Conservation (phyloP, 106 monocot species). For the Acorus gramineus region DNA sequence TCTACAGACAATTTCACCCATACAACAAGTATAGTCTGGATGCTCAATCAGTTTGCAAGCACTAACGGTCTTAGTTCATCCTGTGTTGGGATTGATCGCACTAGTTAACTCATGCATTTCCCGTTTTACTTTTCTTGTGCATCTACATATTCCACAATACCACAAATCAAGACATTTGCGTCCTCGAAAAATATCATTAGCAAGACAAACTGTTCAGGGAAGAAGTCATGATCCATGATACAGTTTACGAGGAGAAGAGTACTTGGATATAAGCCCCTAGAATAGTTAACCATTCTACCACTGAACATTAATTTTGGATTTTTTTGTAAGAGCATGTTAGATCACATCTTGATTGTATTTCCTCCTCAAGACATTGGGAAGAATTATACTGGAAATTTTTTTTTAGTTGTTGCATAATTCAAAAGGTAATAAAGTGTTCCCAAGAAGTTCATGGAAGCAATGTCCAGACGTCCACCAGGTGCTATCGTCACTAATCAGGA, state of each 20-base stretch:
- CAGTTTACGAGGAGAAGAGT: slow-evolving; percentile 49
- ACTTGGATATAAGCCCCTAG: slow-evolving; percentile 45
- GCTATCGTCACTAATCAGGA: too few relatives aligned
- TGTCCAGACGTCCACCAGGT: too few relatives aligned
- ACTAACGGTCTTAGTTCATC: slow-evolving; percentile 44
- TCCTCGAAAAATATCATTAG: slow-evolving; percentile 55
- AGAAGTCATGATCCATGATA: slow-evolving; percentile 91
- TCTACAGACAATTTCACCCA: slow-evolving; percentile 74
- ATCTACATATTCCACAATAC: slow-evolving; percentile 69
- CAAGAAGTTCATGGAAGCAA: too few relatives aligned
- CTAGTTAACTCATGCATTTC: slow-evolving; percentile 9
- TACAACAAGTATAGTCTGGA: slow-evolving; percentile 59
- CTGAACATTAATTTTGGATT: slow-evolving; percentile 55
- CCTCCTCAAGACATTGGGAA: too few relatives aligned
- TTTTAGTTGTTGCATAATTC: too few relatives aligned
- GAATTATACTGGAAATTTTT: too few relatives aligned
- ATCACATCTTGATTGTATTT: too few relatives aligned
- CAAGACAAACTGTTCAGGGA: slow-evolving; percentile 71
- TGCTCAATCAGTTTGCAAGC: slow-evolving; percentile 87
- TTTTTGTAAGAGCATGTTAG: too few relatives aligned
- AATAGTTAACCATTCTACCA: slow-evolving; percentile 74
- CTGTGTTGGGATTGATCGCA: slow-evolving; percentile 1
- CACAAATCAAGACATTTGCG: slow-evolving; percentile 8
- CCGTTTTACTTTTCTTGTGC: slow-evolving; percentile 78
- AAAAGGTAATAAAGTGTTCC: too few relatives aligned